Evolutionary conservation across 441 rosid genomes (phyloP).

Genomic region (Gossypium davidsonii): DNA sequence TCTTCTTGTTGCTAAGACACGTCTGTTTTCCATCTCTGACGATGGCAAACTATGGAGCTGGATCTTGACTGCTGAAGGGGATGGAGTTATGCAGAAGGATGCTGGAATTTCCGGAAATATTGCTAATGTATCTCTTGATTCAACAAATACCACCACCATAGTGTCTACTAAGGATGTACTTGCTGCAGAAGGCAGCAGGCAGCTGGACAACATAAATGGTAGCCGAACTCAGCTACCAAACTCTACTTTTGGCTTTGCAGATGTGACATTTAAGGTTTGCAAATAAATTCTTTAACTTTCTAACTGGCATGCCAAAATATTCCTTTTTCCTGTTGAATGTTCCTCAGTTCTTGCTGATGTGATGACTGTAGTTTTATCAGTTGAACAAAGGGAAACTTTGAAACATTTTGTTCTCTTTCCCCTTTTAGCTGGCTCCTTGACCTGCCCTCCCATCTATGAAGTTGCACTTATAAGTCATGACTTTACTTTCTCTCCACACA

Average conservation of each 20-base stretch:
- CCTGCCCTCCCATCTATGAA: not conserved
- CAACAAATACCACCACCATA: constrained; percentile 15
- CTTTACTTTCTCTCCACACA: not conserved
- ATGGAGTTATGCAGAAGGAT: constrained; percentile 41
- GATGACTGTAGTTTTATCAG: not conserved
- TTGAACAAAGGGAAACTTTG: not conserved
- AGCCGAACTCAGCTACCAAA: constrained; percentile 32
- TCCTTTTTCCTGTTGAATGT: not conserved
- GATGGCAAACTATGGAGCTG: constrained; percentile 96
- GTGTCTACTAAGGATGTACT: constrained; percentile 32
- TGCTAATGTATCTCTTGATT: constrained; percentile 29
- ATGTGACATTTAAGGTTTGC: constrained; percentile 65
- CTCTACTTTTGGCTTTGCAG: constrained; percentile 31
- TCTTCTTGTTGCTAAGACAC: constrained; percentile 58
- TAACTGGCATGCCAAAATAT: not conserved
- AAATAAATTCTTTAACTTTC: not conserved
- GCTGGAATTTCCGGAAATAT: constrained; percentile 22
- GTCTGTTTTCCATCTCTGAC: constrained; percentile 77
- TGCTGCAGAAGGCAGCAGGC: constrained; percentile 28
- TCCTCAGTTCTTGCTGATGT: not conserved
- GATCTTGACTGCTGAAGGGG: constrained; percentile 82
- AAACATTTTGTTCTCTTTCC: not conserved
- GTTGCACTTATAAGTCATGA: not conserved
- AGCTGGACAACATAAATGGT: constrained; percentile 28
- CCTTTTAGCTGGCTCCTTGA: not conserved